Evolutionary conservation across 73 alveolate species (phyloP).

Genomic region (Halteria grandinella): DNA sequence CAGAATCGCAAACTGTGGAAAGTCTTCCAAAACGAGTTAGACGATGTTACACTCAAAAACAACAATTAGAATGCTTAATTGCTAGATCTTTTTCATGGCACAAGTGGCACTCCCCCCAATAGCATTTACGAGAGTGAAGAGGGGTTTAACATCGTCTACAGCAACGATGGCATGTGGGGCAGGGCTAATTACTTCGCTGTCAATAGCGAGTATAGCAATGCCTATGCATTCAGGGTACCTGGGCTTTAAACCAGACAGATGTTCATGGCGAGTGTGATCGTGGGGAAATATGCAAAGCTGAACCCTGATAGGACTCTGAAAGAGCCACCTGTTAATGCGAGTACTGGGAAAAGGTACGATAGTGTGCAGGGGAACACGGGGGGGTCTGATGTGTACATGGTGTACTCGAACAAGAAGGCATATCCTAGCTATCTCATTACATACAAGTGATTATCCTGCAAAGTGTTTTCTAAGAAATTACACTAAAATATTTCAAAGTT

Average conservation of each 20-base stretch:
- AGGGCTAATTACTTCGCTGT: slow-evolving; percentile 56
- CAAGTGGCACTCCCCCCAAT: slow-evolving; percentile 13
- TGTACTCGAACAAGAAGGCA: slow-evolving; percentile 53
- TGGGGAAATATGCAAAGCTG: background rate
- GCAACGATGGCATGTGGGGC: slow-evolving; percentile 67
- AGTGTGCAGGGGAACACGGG: slow-evolving; percentile 47
- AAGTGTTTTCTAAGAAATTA: no score
- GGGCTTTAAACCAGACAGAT: background rate
- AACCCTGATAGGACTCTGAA: slow-evolving; percentile 2
- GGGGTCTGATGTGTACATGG: slow-evolving; percentile 44
- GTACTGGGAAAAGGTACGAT: slow-evolving; percentile 29
- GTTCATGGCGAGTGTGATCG: slow-evolving; percentile 39
- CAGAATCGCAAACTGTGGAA: slow-evolving; percentile 33
- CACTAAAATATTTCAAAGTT: no score
- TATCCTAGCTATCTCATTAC: slow-evolving; percentile 67
- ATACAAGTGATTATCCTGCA: slow-evolving; percentile 38
- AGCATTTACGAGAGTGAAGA: slow-evolving; percentile 34
- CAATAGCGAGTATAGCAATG: slow-evolving; percentile 21
- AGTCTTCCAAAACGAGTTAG: background rate
- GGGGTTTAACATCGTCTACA: slow-evolving; percentile 54
- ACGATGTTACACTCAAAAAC: background rate
- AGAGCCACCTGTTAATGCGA: slow-evolving; percentile 45
- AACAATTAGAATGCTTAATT: no score
- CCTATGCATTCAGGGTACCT: background rate
- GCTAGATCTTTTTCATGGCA: slow-evolving; percentile 45